These are phyloP conservation scores for Macrocybe gigantea DNA, from an alignment of 768 basidiomycete genomes.

Conservation along the genomic window DNA sequence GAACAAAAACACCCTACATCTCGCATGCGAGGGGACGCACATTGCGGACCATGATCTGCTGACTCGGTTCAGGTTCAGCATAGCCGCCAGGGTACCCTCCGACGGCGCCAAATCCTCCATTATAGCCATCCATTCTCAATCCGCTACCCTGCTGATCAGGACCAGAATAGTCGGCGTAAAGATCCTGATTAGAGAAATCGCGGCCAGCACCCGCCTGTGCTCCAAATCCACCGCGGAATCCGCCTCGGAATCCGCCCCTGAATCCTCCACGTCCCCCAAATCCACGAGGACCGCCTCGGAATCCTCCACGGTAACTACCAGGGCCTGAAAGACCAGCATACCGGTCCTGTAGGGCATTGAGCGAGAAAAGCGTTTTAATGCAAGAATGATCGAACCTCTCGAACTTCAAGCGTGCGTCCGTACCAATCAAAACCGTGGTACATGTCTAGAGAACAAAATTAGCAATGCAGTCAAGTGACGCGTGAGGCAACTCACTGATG, in stretches of 20 bases:
- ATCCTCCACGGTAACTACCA: slow-evolving; percentile 51
- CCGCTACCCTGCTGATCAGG: slow-evolving; percentile 60
- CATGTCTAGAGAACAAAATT: slow-evolving; percentile 53
- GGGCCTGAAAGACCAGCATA: slow-evolving; percentile 81
- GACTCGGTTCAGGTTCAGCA: slow-evolving; percentile 75
- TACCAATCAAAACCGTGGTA: slow-evolving; percentile 99
- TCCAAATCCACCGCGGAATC: slow-evolving; percentile 48
- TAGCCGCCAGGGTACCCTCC: slow-evolving; percentile 31
- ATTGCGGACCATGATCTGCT: slow-evolving; percentile 98
- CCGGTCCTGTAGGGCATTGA: slow-evolving; percentile 56
- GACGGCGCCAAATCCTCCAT: slow-evolving; percentile 24
- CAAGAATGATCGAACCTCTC: slow-evolving; percentile 56
- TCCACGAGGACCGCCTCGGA: slow-evolving; percentile 36
- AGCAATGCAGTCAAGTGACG: too few relatives aligned
- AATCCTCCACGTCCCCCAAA: slow-evolving; percentile 39
- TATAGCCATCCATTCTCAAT: slow-evolving; percentile 31
- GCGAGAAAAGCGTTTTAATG: background rate
- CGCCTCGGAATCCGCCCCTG: slow-evolving; percentile 48
- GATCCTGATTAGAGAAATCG: slow-evolving; percentile 81
- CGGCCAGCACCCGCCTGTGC: slow-evolving; percentile 53
- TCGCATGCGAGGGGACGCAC: slow-evolving; percentile 46
- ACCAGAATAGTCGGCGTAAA: slow-evolving; percentile 91
- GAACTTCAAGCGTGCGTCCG: slow-evolving; percentile 90
- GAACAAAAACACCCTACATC: background rate
- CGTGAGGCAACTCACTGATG: slow-evolving; percentile 58